phyloP scores from a whole-genome alignment of 768 basidiomycete genomes.

The Dacryopinax primogenitus region DNA sequence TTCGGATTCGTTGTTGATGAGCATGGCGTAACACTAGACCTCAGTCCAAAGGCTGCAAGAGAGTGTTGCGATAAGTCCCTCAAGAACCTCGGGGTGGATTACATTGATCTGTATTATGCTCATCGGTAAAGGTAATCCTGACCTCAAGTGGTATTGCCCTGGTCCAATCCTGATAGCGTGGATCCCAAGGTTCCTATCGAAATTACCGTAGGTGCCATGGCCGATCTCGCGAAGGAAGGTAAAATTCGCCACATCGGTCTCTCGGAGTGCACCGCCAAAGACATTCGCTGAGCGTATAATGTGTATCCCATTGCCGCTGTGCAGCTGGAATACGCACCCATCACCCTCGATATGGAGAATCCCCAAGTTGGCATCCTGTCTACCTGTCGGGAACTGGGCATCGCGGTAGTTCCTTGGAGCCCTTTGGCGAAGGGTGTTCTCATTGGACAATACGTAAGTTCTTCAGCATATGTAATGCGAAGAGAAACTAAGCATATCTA shows the following conservation, averaged over 20 bases:
- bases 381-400: slow-evolving; percentile 24
- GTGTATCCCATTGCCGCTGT: slow-evolving; percentile 17
- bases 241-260: slow-evolving; percentile 18
- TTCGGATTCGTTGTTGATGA: neutral
- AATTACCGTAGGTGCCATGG: slow-evolving; percentile 37
- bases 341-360: slow-evolving; percentile 16
- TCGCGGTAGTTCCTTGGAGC: slow-evolving; percentile 26
- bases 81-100: neutral
- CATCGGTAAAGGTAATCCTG: too few relatives aligned
- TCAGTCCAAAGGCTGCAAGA: neutral
- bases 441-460: slow-evolving; percentile 21
- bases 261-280: slow-evolving; percentile 15
- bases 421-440: slow-evolving; percentile 31
- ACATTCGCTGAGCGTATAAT: slow-evolving; percentile 17
- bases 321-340: slow-evolving; percentile 22
- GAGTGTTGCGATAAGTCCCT: neutral
- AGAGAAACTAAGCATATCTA: neutral
- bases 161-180: too few relatives aligned
- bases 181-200: slow-evolving; percentile 28
- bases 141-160: too few relatives aligned
- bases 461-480: neutral
- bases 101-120: slow-evolving; percentile 25
- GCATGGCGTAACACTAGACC: neutral
- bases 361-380: slow-evolving; percentile 21
- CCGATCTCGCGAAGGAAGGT: slow-evolving; percentile 24